These are phyloP conservation scores for Aspergillus asperescens DNA, from an alignment of 495 filamentous ascomycete genomes.

Conservation along the genomic window DNA sequence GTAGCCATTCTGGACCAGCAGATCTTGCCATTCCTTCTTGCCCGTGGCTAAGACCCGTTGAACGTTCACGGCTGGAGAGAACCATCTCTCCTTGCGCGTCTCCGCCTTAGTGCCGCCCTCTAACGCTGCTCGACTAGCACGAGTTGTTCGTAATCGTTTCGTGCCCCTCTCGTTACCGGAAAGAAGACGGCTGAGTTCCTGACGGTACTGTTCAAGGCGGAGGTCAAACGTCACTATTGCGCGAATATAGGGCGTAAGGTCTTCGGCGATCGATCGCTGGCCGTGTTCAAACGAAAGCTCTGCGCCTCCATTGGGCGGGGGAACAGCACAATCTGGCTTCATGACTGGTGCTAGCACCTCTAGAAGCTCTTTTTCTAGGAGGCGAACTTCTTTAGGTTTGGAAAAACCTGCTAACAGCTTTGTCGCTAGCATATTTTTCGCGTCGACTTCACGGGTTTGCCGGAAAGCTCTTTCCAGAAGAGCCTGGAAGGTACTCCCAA, in stretches of 20 bases:
- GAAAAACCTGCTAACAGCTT: slow-evolving; percentile 25
- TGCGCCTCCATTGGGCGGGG: slow-evolving; percentile 25
- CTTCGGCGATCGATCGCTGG: slow-evolving; percentile 55
- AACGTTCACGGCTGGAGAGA: slow-evolving; percentile 61
- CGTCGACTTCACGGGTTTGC: slow-evolving; percentile 23
- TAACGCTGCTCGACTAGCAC: slow-evolving; percentile 73
- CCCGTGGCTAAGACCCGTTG: slow-evolving; percentile 61
- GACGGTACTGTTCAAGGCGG: slow-evolving; percentile 59
- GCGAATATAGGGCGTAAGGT: slow-evolving; percentile 81
- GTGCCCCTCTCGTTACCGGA: slow-evolving; percentile 45
- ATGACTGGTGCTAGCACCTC: slow-evolving; percentile 34
- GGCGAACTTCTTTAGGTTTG: slow-evolving; percentile 13
- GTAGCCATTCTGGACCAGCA: slow-evolving; percentile 35
- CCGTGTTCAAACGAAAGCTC: slow-evolving; percentile 70
- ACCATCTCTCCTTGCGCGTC: slow-evolving; percentile 73
- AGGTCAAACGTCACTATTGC: slow-evolving; percentile 72
- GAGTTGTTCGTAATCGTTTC: slow-evolving; percentile 69
- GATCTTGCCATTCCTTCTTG: slow-evolving; percentile 56
- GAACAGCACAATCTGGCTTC: slow-evolving; percentile 28
- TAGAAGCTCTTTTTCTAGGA: slow-evolving; percentile 20
- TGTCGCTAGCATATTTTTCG: slow-evolving; percentile 21
- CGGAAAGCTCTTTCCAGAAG: slow-evolving; percentile 30
- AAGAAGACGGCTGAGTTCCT: slow-evolving; percentile 57
- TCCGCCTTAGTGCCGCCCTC: slow-evolving; percentile 72
- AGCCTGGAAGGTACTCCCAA: slow-evolving; percentile 35